Evolutionary conservation across 768 basidiomycete species (phyloP), one percentile per base, ranked within the genome.

Genomic region (Amanita polypyramis): DNA sequence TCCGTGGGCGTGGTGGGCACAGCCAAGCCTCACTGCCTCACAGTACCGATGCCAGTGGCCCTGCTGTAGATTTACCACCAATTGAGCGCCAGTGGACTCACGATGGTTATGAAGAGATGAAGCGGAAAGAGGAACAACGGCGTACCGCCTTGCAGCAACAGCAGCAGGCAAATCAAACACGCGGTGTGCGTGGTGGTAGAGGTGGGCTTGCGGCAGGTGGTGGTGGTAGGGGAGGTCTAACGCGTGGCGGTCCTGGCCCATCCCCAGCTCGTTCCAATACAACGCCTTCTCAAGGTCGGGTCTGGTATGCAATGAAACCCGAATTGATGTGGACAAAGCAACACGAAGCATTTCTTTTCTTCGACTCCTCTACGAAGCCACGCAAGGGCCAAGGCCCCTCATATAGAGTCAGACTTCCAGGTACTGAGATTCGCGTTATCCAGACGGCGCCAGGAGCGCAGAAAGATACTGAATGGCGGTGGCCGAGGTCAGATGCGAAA

Each of bases 61-160:
- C 52, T 19, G 40, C 45, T 1, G 54, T 64, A 19, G 67, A 73
- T 20, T 53, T 76, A 4, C 77, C 80, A 3, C 79, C 78, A 10
- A 74, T 84, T 36, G 85, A 89, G 52, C 75, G 71, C 32, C 62
- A 76, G 2, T 92, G 90, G 90, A 80, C 75, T 0, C 90, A 93
- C 58, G 88, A 90, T 58, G 88, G 89, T 1, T 94, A 82, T 53
- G 88, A 91, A 62, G 87, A 94, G 66, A 77, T 91, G 77, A 87
- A 79, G 64, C 72, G 72, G 46, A 75, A 75, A 55, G 88, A 90
- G 51, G 84, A 88, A 50, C 70, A 72, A 45, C 72, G 72, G 36
- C 63, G 61, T 27, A 58, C 62, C 12, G 58, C 63, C 21, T 66
- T 62, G 33, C 56, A 60, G 32, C 67, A 67, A 39, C 58, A 61